Base-by-base conservation (phyloP, 352 stramenopile genomes). In the Globisporangium paddicum region DNA sequence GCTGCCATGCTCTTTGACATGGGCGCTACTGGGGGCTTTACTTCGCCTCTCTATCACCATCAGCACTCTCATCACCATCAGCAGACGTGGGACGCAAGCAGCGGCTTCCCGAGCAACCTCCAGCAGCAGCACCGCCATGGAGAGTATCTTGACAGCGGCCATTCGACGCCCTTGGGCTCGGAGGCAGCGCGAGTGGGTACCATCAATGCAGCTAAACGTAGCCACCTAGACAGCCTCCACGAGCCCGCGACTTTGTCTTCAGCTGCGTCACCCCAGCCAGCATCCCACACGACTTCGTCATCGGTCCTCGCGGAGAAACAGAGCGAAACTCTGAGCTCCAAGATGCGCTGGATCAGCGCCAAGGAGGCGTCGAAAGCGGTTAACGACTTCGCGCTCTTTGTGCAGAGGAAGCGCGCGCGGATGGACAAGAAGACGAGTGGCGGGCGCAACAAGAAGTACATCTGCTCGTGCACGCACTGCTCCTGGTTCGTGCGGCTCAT, bases 381-480 rank as follows among this genome's bases (percentile, higher is more conserved):
- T 38, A 88, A 78, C 55, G 81, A 93, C 60, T 93, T 86, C 49
- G 68, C 81, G 10, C 62, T 93, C 5, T 81, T 93, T 25, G 74
- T 90, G 46, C 83, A 93, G 53, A 82, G 77, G 55, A 93, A 93
- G 61, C 77, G 83, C 8, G 82, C 83, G 18, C 87, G 82, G 54
- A 65, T 93, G 25, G 86, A 83, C 72, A 91, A 93, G 64, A 78
- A 78, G 28, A 91, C 87, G 59, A 91, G 87, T 40, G 81, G 83
- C 16, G 79, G 83, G 4, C 87, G 83, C 61, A 93, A 91, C 71
- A 93, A 93, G 51, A 93, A 93, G 55, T 93, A 93, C 47, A 65
- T 93, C 56, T 93, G 83, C 54, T 93, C 83, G 4, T 79, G 87
- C 41, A 69, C 87, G 8, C 56, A 67, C 8, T 93, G 83, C 21